Evolutionary conservation across 495 filamentous ascomycete species (phyloP).

Genomic region (Penicillium coprophilum): DNA sequence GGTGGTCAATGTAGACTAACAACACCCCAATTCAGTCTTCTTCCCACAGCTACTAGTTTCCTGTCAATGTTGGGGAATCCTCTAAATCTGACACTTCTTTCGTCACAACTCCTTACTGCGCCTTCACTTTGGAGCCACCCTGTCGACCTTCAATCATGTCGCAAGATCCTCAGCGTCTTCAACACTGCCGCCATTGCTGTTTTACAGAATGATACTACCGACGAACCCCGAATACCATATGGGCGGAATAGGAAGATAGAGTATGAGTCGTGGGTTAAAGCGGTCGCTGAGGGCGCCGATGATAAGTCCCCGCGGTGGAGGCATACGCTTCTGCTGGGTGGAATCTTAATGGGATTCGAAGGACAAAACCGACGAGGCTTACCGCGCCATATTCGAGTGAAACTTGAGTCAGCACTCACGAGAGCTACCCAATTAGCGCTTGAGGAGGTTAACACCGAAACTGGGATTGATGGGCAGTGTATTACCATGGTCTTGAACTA

Average conservation of each 20-base stretch:
- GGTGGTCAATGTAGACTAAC: slow-evolving; percentile 17
- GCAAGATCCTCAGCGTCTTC: slow-evolving; percentile 81
- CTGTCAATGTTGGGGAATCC: slow-evolving; percentile 84
- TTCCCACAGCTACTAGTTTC: slow-evolving; percentile 77
- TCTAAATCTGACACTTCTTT: slow-evolving; percentile 83
- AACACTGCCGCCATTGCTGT: slow-evolving; percentile 75
- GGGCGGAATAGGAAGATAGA: slow-evolving; percentile 49
- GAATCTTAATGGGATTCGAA: slow-evolving; percentile 80
- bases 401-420: slow-evolving; percentile 73
- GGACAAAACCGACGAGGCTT: slow-evolving; percentile 63
- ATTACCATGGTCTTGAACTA: slow-evolving; percentile 76
- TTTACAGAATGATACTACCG: slow-evolving; percentile 53
- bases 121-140: slow-evolving; percentile 81
- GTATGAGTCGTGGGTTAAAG: slow-evolving; percentile 78
- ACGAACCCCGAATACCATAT: slow-evolving; percentile 39
- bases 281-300: slow-evolving; percentile 80
- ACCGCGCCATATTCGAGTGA: slow-evolving; percentile 60
- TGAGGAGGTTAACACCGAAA: slow-evolving; percentile 47
- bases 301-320: slow-evolving; percentile 83
- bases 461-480: slow-evolving; percentile 58
- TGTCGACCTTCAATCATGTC: slow-evolving; percentile 68
- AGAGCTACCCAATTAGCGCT: slow-evolving; percentile 78
- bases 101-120: slow-evolving; percentile 82
- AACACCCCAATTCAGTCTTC: slow-evolving; percentile 51
- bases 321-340: slow-evolving; percentile 77